Evolutionary conservation across 2,329 filamentous ascomycete genomes (phyloP), one percentile per base, ranked within the genome.

Genomic region (Sclerotinia minor): DNA sequence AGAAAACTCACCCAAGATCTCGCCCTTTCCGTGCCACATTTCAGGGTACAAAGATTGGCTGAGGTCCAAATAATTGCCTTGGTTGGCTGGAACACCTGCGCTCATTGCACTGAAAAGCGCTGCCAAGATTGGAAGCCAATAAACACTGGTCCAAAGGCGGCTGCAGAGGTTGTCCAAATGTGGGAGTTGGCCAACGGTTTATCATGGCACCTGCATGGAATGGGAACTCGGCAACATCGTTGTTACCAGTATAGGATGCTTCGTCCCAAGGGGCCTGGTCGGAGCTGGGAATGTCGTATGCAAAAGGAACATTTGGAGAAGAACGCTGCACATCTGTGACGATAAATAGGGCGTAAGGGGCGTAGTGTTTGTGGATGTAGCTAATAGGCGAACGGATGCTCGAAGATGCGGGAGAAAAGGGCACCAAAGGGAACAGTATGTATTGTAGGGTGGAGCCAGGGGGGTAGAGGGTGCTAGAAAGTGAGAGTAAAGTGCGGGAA

Each of bases 401-500:
- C 49, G 8, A 21, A 49, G 21, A 15, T 59, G 26, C 32, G 45
- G 41, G 32, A 24, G 24, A 52, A 66, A 66, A 26, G 63, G 41
- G 52, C 63, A 57, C 52, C 26, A 57, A 47, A 38, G 17, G 49
- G 21, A 55, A 9, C 2, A 2, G 21, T n/a, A 15, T n/a, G 17
- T 2, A 17, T 35, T 53, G 32, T 19, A 47, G 49, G 19, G 52
- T 52, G 49, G 50, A 38, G 15, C 3, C 29, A 5, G 29, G 29
- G 32, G 5, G 19, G 57, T n/a, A n/a, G 41, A 19, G 1, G 19
- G 2, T 49, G 50, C 1, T 13, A 55, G 55, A n/a, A 32, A 13
- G 1, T 6, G 4, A 7, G 5, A 15, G 13, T 24, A 29, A n/a
- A n/a, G 45, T 29, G 45, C 54, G 13, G 44, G n/a, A 59, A 29